phyloP scores from a whole-genome alignment of 805 yeast genomes.

The Yamadazyma phyllophila region DNA sequence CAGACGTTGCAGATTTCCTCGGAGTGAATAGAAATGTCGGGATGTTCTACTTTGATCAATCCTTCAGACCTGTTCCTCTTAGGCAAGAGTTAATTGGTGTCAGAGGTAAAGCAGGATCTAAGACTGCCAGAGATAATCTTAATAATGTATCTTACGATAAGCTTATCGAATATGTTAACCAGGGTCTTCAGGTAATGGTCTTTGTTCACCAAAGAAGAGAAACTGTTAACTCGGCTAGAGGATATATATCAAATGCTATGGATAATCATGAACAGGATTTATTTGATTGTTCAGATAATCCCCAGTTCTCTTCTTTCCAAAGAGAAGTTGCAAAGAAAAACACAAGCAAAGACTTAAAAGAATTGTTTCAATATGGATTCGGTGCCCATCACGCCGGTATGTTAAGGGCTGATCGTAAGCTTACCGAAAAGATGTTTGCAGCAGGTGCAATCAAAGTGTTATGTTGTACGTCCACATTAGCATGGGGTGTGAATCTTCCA shows the following conservation, averaged over 20 bases:
- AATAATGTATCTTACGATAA: constrained; percentile 79
- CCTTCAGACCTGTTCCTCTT: constrained; percentile 91
- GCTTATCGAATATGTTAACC: constrained; percentile 58
- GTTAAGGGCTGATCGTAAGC: constrained; percentile 84
- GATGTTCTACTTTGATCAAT: constrained; percentile 89
- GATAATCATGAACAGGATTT: constrained; percentile 52
- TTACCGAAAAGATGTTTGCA: constrained; percentile 84
- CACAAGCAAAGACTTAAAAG: constrained; percentile 75
- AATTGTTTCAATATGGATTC: constrained; percentile 76
- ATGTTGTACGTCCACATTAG: constrained; percentile 95
- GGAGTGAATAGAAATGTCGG: constrained; percentile 90
- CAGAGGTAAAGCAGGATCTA: constrained; percentile 78
- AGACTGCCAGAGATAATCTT: constrained; percentile 65
- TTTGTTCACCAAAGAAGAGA: constrained; percentile 96
- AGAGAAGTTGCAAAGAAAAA: constrained; percentile 68
- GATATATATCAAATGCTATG: constrained; percentile 66
- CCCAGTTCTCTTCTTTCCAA: constrained; percentile 42
- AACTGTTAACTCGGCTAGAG: constrained; percentile 78
- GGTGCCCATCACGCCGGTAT: constrained; percentile 98
- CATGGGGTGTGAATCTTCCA: constrained; percentile 99
- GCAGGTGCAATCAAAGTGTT: constrained; percentile 84
- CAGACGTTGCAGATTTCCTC: constrained; percentile 92
- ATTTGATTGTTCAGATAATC: constrained; percentile 56
- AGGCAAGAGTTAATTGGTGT: constrained; percentile 88
- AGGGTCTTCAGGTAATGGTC: constrained; percentile 90